Evolutionary conservation across 495 filamentous ascomycete species (phyloP), one percentile per base, ranked within the genome.

Genomic region (Cairneyella variabilis): DNA sequence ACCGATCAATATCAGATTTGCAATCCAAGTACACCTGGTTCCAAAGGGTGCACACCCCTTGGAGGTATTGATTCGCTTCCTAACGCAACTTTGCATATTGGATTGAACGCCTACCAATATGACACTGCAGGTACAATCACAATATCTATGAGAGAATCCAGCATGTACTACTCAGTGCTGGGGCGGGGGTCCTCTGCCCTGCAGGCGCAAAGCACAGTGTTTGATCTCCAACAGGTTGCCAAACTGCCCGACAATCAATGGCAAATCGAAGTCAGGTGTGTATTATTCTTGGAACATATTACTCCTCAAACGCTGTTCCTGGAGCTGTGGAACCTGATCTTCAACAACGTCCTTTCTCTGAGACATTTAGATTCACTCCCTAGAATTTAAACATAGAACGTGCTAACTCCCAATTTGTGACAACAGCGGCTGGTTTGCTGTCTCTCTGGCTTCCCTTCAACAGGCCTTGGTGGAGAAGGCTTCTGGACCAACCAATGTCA

Each of bases 1-100:
- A 22, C 39, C 3, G 67, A 69, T n/a, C 64, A 66, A 50, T 58
- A 54, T 39, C 62, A 66, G 42, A 50, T 64, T 37, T 68, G 66
- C 54, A 66, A 68, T 47, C 65, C 63, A 0, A 32, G 2, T 21
- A 30, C 2, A 3, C 3, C 23, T 2, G 20, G 43, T 6, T n/a
- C 12, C 14, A 38, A 3, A 11, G 21, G 22, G 16, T 56, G 53
- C n/a, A 53, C 54, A 9, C 43, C 48, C 10, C 44, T 53, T 2
- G 40, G 18, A 3, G 3, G 43, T n/a, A 1, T 39, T 28, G 5
- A 1, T 3, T 5, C 36, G 8, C 49, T 53, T 23, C 11, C 3
- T 9, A 5, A 22, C 3, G 23, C 23, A 34, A 22, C 20, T 7
- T 11, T 16, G 16, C 26, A 14, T 10, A 42, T 59, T 11, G 27